Evolutionary conservation across 495 filamentous ascomycete genomes (phyloP).

Genomic region (Penicillium samsonianum): DNA sequence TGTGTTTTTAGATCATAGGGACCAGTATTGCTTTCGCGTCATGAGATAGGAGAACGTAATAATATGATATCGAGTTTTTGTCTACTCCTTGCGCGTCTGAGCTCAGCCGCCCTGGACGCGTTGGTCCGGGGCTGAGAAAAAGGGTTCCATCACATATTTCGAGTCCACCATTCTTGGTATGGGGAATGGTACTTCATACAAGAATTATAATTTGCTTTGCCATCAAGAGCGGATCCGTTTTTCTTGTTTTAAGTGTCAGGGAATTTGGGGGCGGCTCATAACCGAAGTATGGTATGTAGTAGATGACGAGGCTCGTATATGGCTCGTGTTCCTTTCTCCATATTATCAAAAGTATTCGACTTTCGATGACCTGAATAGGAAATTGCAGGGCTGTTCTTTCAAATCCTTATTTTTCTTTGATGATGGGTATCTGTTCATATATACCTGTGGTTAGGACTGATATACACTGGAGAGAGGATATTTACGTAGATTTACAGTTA

Average conservation of each 20-base stretch:
- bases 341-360: background rate
- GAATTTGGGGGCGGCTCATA: background rate
- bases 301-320: background rate
- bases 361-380: background rate
- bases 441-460: background rate
- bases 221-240: background rate
- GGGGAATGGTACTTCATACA: background rate
- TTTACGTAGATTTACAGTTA: background rate
- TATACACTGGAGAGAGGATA: background rate
- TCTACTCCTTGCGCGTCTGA: background rate
- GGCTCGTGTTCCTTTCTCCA: background rate
- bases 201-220: background rate
- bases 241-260: background rate
- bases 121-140: background rate
- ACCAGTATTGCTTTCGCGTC: conserved; percentile 60
- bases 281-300: background rate
- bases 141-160: background rate
- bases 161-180: background rate
- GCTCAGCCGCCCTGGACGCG: background rate
- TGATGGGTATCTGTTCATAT: background rate
- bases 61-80: background rate
- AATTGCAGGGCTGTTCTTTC: background rate
- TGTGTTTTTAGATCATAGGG: conserved; percentile 63
- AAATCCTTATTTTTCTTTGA: background rate
- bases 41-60: background rate